Evolutionary conservation across 257 asterid genomes (phyloP), one percentile per base, ranked within the genome.

Genomic region (Plectranthus barbatus): DNA sequence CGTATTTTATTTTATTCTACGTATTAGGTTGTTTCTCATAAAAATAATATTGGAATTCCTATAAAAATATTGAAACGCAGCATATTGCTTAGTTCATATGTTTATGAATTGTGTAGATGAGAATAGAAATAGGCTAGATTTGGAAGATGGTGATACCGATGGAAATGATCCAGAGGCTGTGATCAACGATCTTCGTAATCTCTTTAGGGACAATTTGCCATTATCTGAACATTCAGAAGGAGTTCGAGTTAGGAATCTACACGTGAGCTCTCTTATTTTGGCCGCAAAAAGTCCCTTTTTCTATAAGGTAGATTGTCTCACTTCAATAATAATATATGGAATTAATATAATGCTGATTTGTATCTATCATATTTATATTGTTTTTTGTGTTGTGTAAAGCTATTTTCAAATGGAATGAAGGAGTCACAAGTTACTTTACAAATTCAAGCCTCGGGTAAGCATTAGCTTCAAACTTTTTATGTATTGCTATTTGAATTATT

Each of bases 191-290:
- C n/a, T n/a, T n/a, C n/a, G n/a, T n/a, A n/a, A n/a, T n/a, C n/a
- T n/a, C n/a, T n/a, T n/a, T n/a, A n/a, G n/a, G n/a, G n/a, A n/a
- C n/a, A 49, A 55, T 55, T 80, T 74, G 40, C 52, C 81, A 66
- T 63, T 81, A 17, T 63, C 77, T 18, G 90, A 84, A 50, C 64
- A 60, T 53, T 64, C 81, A 9, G 68, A n/a, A n/a, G n/a, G 64
- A 20, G 66, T 71, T 49, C 77, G 18, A 56, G 84, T 84, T 42
- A 81, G 74, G 80, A 83, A 82, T 20, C 41, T 91, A 53, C 87
- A 86, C 79, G 81, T 88, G 40, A 86, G 98, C 81, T 88, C 98
- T 58, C 95, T 95, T 52, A 86, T 91, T 61, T 79, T 91, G 79
- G 98, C 94, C 37, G 98, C 88, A 46, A 83, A 81, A 70, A 91